phyloP scores from a whole-genome alignment of 805 yeast species.

The Suhomyces xylopsoci region DNA sequence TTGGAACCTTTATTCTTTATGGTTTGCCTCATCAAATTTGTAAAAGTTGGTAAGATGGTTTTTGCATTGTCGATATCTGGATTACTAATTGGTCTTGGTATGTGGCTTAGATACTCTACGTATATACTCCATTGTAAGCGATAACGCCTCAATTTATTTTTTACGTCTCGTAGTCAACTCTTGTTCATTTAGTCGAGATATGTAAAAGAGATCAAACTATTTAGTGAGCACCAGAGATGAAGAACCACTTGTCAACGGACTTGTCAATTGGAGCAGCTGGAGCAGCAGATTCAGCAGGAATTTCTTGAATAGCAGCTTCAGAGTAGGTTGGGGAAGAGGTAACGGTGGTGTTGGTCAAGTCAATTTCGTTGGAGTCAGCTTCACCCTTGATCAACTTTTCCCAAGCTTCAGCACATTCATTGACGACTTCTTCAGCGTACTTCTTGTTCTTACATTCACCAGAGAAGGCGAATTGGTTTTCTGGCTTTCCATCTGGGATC shows the following conservation, averaged over 20 bases:
- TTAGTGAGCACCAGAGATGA: conserved; percentile 77
- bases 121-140: neutral
- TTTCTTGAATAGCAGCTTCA: conserved; percentile 38
- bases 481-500: conserved; percentile 77
- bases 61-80: no score
- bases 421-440: conserved; percentile 57
- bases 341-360: conserved; percentile 74
- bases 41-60: neutral
- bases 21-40: neutral
- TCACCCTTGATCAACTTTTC: conserved; percentile 47
- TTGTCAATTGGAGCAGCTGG: conserved; percentile 94
- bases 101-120: neutral
- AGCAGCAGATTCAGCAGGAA: conserved; percentile 69
- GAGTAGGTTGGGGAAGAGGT: conserved; percentile 52
- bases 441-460: conserved; percentile 61
- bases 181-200: neutral
- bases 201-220: conserved; percentile 1
- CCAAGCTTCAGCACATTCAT: conserved; percentile 73
- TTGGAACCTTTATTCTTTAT: neutral
- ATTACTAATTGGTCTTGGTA: neutral
- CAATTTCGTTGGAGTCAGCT: conserved; percentile 54
- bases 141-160: neutral
- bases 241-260: conserved; percentile 98
- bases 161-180: neutral
- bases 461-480: conserved; percentile 69